These are phyloP conservation scores for Mycena albidolilacea DNA, from an alignment of 768 basidiomycete species.

Conservation along the genomic window DNA sequence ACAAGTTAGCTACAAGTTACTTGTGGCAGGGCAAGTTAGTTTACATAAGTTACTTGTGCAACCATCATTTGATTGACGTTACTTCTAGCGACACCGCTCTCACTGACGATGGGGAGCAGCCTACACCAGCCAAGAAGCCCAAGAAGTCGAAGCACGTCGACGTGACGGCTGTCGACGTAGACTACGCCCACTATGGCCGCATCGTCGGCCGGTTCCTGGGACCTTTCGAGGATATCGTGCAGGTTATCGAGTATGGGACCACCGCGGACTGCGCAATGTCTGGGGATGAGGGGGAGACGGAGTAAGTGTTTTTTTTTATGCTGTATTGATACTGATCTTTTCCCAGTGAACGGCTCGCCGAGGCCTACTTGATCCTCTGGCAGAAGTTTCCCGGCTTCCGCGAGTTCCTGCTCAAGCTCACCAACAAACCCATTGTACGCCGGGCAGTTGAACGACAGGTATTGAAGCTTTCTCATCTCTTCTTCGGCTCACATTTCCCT, in stretches of 20 bases:
- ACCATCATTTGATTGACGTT: too few species aligned
- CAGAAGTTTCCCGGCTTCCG: constrained; percentile 12
- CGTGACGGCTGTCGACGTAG: not conserved
- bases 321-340: not conserved
- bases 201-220: constrained; percentile 10
- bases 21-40: too few species aligned
- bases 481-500: not conserved
- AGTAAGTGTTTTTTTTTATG: not conserved
- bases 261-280: not conserved
- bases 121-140: not conserved
- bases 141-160: not conserved
- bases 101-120: not conserved
- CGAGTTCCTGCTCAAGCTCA: constrained; percentile 1
- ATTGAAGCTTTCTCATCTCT: not conserved
- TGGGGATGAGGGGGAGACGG: not conserved
- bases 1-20: too few species aligned
- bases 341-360: not conserved
- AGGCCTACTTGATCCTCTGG: not conserved
- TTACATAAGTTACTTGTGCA: too few species aligned
- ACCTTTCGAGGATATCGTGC: not conserved
- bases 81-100: not conserved
- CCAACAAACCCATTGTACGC: not conserved
- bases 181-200: constrained; percentile 16
- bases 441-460: not conserved
- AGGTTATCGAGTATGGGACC: constrained; percentile 6